Conservation (phyloP, 2,329 filamentous ascomycete genomes). For the Albifimbria verrucaria region DNA sequence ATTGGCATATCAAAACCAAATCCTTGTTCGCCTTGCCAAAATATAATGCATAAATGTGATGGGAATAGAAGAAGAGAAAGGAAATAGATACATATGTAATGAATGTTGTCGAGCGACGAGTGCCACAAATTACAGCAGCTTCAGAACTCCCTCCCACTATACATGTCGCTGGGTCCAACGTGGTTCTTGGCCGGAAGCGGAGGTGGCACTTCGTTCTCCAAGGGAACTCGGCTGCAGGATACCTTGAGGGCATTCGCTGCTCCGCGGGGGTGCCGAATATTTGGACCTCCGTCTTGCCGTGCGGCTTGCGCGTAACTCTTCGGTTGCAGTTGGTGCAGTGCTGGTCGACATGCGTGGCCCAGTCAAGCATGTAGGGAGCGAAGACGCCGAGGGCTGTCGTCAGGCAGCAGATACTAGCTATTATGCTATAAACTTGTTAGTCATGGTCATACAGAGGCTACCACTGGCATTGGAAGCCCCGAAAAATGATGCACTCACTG, state of each 20-base stretch:
- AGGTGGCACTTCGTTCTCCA: background rate
- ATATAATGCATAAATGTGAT: too few relatives aligned
- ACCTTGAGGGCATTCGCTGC: background rate
- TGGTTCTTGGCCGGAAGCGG: background rate
- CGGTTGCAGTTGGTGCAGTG: constrained; percentile 3
- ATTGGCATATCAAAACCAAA: too few relatives aligned
- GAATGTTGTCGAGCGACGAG: too few relatives aligned
- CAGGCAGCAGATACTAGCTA: background rate
- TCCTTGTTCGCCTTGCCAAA: too few relatives aligned
- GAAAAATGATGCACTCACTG: background rate
- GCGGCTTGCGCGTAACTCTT: constrained; percentile 1
- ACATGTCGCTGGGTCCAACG: background rate
- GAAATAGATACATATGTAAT: too few relatives aligned
- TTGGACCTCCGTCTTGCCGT: background rate
- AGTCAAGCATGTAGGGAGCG: background rate
- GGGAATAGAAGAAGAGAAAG: too few relatives aligned
- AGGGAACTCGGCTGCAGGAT: background rate
- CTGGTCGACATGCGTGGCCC: background rate
- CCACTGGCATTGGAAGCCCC: background rate
- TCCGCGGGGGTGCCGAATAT: background rate
- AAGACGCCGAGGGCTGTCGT: background rate
- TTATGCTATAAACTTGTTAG: background rate
- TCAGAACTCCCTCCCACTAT: background rate
- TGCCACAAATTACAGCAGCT: background rate
- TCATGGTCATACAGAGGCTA: background rate